Percentiles rank a stretch among this genome's conserved stretches.
Conservation (phyloP, 75 land plant species). For the Azolla pinnata region DNA sequence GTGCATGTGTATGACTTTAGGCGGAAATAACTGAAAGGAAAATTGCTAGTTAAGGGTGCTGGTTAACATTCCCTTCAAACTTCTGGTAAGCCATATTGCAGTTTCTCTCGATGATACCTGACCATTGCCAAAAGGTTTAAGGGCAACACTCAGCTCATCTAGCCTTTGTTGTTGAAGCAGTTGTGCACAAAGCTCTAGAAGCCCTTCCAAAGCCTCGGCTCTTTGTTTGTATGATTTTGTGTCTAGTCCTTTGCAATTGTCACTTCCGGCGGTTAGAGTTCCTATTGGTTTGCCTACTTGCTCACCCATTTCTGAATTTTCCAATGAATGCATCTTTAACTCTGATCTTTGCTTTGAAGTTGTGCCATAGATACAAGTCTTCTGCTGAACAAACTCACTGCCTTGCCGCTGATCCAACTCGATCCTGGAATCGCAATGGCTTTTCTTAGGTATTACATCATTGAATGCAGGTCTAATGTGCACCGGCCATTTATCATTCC, state of each 20-base stretch:
- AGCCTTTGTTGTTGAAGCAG: slow-evolving; percentile 32
- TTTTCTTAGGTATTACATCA: slow-evolving; percentile 79
- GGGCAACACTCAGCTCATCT: slow-evolving; percentile 33
- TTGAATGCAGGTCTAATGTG: slow-evolving; percentile 17
- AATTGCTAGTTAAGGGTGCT: too few relatives aligned
- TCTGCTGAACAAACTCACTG: neutral
- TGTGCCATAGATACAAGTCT: neutral
- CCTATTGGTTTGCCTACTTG: neutral
- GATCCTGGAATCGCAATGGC: slow-evolving; percentile 88
- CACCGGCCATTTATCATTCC: slow-evolving; percentile 10
- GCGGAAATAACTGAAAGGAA: too few relatives aligned
- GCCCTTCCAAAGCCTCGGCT: slow-evolving; percentile 41
- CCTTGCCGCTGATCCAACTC: slow-evolving; percentile 32
- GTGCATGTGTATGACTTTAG: too few relatives aligned
- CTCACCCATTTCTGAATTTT: neutral
- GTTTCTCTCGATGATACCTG: slow-evolving; percentile 42
- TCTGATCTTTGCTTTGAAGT: neutral
- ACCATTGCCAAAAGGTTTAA: slow-evolving; percentile 40
- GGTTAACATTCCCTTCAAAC: slow-evolving; percentile 24
- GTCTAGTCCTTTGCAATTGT: slow-evolving; percentile 4
- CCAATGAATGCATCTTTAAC: neutral
- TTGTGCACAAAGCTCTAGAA: slow-evolving; percentile 42
- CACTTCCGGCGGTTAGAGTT: too few relatives aligned
- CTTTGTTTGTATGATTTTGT: slow-evolving; percentile 23
- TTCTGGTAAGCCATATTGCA: slow-evolving; percentile 49